Evolutionary conservation across 805 yeast genomes (phyloP), one percentile per base, ranked within the genome.

Genomic region (Blastobotrys chiropterorum): DNA sequence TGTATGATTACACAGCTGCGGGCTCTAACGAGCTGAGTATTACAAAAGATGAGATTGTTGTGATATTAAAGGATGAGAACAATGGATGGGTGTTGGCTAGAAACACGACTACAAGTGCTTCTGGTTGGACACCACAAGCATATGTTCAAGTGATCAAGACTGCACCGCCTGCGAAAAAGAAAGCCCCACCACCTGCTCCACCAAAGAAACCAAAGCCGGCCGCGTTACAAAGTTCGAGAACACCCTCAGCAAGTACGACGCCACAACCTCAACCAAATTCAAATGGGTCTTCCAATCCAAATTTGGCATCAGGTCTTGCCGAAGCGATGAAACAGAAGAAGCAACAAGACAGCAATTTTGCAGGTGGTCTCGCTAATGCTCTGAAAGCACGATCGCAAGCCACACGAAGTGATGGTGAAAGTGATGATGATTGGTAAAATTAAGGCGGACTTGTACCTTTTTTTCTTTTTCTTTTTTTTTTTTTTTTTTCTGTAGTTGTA

Each of bases 91-190:
- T 96, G 61, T 75, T 94, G 53, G 97, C 90, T 7, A 86, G 85
- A 65, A 75, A 81, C 34, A 66, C 84, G 55, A 90, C 85, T 62
- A 94, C 86, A 41, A 64, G 83, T 0, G 78, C 73, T 52, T 94
- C 90, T 66, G 99, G 99, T 3, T 94, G 99, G 99, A 92, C 94
- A 11, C 99, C 99, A 13, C 85, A 94, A 19, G 86, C 90, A n/a
- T 94, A 90, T 65, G 81, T 92, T 62, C 81, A 73, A 54, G 67
- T 66, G 40, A 54, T 63, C 43, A 53, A 52, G 47, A 54, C 44
- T 14, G 51, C 57, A 13, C 44, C 60, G 2, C 51, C 61, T 4
- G 54, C 60, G 22, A 51, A 53, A 38, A 22, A 42, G 8, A 59
- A 67, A 38, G 60, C 54, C 44, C 59, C 64, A 44, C 64, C 66